Evolutionary conservation across 768 basidiomycete species (phyloP), one percentile per base, ranked within the genome.

Genomic region (Lanmaoa rubissima): DNA sequence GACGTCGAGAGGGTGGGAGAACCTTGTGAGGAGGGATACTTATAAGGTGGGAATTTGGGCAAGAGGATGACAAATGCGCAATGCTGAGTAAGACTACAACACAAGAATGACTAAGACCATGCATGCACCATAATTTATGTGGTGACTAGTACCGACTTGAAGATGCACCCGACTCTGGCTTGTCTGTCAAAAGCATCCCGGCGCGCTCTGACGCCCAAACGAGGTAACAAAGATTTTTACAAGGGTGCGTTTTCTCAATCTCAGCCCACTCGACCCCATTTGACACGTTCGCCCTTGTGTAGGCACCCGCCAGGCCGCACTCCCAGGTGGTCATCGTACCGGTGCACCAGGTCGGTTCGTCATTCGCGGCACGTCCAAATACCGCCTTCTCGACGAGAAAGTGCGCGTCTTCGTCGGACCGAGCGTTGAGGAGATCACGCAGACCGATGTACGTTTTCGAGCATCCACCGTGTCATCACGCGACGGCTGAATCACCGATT

Each of bases 191-290:
- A 94, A 68, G 94, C 94, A 21, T 92, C 90, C 0, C 79, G 96
- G 54, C 78, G 84, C 26, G 83, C 94, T 2, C 76, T 98, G 48
- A 94, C 88, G 0, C 79, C 91, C 0, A 98, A 98, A 71, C 76
- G 86, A 46, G 96, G 84, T 16, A 97, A 97, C 76, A 98, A 98
- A 67, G 93, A 99, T 68, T 98, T 80, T 70, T 98, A 97, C 80
- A 98, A 98, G 74, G 96, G 96, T 89, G 8, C n/a, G 74, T 48
- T 9, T 38, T 40, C 17, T 19, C 16, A 39, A 16, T 48, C 46
- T 1, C n/a, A 53, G 5, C 31, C 45, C 11, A 16, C 55, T 32
- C 32, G 9, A 9, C 31, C 28, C 5, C n/a, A 14, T 19, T n/a
- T 43, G 35, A 56, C 48, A 13, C 16, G 12, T 13, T 26, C 21